A percentile compares a stretch with the other conserved stretches of the same genome.
Conservation (phyloP, 768 basidiomycete species). For the Suillus bovinus region DNA sequence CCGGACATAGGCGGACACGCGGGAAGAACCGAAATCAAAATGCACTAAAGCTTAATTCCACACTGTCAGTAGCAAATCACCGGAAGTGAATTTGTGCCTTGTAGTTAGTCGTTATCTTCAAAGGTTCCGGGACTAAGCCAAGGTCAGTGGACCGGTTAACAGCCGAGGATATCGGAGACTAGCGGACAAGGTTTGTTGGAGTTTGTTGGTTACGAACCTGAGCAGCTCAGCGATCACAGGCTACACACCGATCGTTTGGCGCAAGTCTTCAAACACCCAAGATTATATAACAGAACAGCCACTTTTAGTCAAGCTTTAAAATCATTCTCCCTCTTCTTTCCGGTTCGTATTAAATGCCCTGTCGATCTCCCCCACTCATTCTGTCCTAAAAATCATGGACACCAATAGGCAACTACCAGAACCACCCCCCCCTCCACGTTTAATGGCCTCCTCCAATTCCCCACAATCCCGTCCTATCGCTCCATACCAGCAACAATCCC, state of each 20-base stretch:
- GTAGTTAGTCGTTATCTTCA: neutral
- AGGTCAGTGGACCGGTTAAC: slow-evolving; percentile 2
- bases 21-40: slow-evolving; percentile 29
- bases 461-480: slow-evolving; percentile 28
- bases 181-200: slow-evolving; percentile 24
- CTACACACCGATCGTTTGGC: slow-evolving; percentile 22
- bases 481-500: slow-evolving; percentile 33
- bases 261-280: slow-evolving; percentile 25
- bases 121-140: slow-evolving; percentile 1
- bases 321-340: slow-evolving; percentile 15
- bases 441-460: slow-evolving; percentile 27
- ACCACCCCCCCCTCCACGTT: slow-evolving; percentile 27
- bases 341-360: slow-evolving; percentile 26
- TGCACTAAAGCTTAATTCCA: slow-evolving; percentile 34
- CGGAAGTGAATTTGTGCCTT: slow-evolving; percentile 26
- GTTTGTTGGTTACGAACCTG: slow-evolving; percentile 24
- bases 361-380: slow-evolving; percentile 25
- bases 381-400: slow-evolving; percentile 31
- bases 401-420: slow-evolving; percentile 37
- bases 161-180: slow-evolving; percentile 4
- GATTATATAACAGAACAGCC: slow-evolving; percentile 32
- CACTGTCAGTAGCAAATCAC: slow-evolving; percentile 23
- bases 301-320: slow-evolving; percentile 27
- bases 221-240: slow-evolving; percentile 14
- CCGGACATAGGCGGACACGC: slow-evolving; percentile 34